Conservation (phyloP, 257 asterid genomes). For the Buddleja alternifolia region DNA sequence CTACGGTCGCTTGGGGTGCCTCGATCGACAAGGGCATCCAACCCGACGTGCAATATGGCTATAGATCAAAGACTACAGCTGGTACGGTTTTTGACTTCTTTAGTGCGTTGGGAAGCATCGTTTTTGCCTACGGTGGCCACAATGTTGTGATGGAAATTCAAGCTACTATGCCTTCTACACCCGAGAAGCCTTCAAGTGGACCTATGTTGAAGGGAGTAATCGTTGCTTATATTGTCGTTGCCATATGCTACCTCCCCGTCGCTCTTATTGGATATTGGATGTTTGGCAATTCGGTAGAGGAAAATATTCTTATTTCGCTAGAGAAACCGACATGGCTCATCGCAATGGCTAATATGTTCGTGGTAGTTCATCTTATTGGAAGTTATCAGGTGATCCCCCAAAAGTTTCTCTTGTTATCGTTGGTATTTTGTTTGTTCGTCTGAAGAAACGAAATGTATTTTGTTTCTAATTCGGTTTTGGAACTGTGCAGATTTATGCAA, state of each 20-base stretch:
- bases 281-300: slow-evolving; percentile 31
- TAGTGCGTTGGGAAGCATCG: slow-evolving; percentile 39
- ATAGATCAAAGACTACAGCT: not conserved
- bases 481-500: slow-evolving; percentile 45
- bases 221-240: slow-evolving; percentile 35
- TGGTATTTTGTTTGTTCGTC: not conserved
- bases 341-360: slow-evolving; percentile 38
- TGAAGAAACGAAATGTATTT: not conserved
- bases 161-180: slow-evolving; percentile 45
- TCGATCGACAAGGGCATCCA: slow-evolving; percentile 36
- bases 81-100: slow-evolving; percentile 40
- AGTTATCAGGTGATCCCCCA: slow-evolving; percentile 34
- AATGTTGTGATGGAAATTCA: slow-evolving; percentile 51
- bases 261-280: slow-evolving; percentile 29
- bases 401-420: not conserved
- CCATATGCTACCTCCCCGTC: slow-evolving; percentile 39
- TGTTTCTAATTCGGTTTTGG: not conserved
- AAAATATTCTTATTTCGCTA: slow-evolving; percentile 24
- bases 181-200: slow-evolving; percentile 39
- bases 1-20: slow-evolving; percentile 43
- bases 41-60: slow-evolving; percentile 38
- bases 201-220: slow-evolving; percentile 49
- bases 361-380: slow-evolving; percentile 40
- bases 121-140: slow-evolving; percentile 49
- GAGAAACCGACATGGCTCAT: slow-evolving; percentile 36